phyloP scores from a whole-genome alignment of 345 rosid species.

The rapeseed (Brassica napus) region DNA sequence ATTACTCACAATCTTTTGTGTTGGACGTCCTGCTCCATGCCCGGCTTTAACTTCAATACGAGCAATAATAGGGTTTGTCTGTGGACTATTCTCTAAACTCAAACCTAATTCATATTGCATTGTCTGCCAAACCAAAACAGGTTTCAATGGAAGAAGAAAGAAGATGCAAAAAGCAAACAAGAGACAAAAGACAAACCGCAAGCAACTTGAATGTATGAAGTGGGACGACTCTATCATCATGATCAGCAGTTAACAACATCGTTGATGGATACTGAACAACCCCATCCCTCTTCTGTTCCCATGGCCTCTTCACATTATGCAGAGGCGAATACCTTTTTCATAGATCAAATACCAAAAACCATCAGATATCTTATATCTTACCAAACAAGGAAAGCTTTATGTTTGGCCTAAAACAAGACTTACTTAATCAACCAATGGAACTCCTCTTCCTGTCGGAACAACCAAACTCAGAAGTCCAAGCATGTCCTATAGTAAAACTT shows the following conservation, averaged over 20 bases:
- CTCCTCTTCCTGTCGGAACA: conserved; percentile 86
- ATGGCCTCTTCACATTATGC: conserved; percentile 92
- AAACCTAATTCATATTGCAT: conserved; percentile 75
- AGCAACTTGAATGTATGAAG: conserved; percentile 78
- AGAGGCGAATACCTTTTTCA: conserved; percentile 79
- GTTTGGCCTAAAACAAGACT: conserved; percentile 25
- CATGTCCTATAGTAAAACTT: conserved; percentile 97
- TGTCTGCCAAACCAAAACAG: conserved; percentile 49
- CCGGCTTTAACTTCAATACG: conserved; percentile 92
- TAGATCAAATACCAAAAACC: not conserved
- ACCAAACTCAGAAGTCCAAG: conserved; percentile 91
- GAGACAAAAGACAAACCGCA: conserved; percentile 59
- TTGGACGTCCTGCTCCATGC: conserved; percentile 93
- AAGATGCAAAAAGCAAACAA: conserved; percentile 11
- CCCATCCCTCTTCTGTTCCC: conserved; percentile 58
- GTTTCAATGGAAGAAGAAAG: not conserved
- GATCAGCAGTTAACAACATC: conserved; percentile 94
- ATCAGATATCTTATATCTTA: conserved; percentile 1
- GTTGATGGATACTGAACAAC: conserved; percentile 78
- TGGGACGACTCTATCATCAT: conserved; percentile 92
- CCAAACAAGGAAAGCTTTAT: conserved; percentile 5
- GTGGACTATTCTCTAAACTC: conserved; percentile 75
- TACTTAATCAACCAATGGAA: conserved; percentile 91
- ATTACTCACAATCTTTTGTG: conserved; percentile 61
- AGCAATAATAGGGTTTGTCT: conserved; percentile 82